Conservation (phyloP, 163 green algal species). For the Coccomyxa subellipsoidea region DNA sequence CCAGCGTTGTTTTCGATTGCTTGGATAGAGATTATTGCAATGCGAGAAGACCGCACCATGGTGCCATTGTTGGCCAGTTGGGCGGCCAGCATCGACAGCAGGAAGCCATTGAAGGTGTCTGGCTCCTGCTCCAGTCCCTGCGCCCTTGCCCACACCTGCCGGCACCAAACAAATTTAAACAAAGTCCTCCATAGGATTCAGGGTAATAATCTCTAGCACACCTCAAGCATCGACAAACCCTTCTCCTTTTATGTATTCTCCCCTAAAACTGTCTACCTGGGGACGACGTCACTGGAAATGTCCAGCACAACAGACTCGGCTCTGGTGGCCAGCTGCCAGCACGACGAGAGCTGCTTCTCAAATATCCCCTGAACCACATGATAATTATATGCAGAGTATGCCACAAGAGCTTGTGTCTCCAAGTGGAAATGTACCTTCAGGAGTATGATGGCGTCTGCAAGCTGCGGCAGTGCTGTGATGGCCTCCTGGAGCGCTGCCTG, state of each 20-base stretch:
- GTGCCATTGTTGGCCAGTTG: slow-evolving; percentile 42
- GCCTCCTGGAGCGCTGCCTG: slow-evolving; percentile 23
- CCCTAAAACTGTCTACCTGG: no score
- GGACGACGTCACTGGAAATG: no score
- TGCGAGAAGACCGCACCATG: slow-evolving; percentile 39
- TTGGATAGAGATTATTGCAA: no score
- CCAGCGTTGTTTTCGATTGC: no score
- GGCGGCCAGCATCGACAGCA: slow-evolving; percentile 53
- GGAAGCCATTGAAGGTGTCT: slow-evolving; percentile 49
- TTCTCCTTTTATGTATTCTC: no score
- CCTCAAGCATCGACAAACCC: no score
- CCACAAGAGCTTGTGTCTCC: no score
- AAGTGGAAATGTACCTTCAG: slow-evolving; percentile 38
- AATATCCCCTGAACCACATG: no score
- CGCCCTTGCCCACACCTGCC: slow-evolving; percentile 45
- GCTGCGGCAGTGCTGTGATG: slow-evolving; percentile 18
- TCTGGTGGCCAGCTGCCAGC: no score
- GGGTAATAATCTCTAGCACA: not conserved
- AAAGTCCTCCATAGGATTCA: not conserved
- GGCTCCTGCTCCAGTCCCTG: slow-evolving; percentile 35
- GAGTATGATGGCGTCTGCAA: slow-evolving; percentile 51
- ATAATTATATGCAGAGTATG: no score
- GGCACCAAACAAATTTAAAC: not conserved
- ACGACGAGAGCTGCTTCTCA: not conserved
- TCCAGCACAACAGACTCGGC: no score